Base-by-base conservation (phyloP, 148 eudicot genomes). In the Camellia granthamiana region DNA sequence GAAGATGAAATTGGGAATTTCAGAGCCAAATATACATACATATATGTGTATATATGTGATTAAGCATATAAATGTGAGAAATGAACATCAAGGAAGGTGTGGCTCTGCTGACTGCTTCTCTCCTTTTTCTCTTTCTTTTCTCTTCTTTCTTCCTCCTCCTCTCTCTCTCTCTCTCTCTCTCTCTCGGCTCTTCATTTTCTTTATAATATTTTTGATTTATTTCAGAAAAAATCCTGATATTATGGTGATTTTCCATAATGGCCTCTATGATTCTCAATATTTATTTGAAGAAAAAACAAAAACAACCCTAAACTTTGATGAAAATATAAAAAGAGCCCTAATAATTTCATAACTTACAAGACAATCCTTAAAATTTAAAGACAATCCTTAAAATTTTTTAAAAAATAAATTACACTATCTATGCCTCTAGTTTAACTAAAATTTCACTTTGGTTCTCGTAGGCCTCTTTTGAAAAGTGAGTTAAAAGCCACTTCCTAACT, bases 101-200 rank as follows among this genome's bases (percentile, higher is more conserved):
- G 38, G 38, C 23, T 10, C 61, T 19, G 61, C 60, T 43, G 38
- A 70, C 74, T 70, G 74, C 49, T 70, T 70, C 74, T 70, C 55
- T 69, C 30, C 46, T 13, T 11, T n/a, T 3, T 7, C 3, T 21
- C 15, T 23, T 7, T 47, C 13, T 13, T 21, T n/a, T 0, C 49
- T 18, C 16, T 71, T 56, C 38, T 11, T 18, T 52, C 76, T 52
- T 8, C 38, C 54, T 80, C 80, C 79, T 77, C 80, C 79, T 82
- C 82, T 43, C 58, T 52, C 46, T 55, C 18, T 30, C 66, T 69
- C 71, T 9, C 47, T 47, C 61, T 76, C 23, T n/a, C 52, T 21
- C 78, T 56, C 5, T 67, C 73, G 13, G 64, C 74, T 55, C 58
- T 59, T 23, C 74, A n/a, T 6, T 69, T 70, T 51, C 41, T n/a